phyloP scores from a whole-genome alignment of 768 basidiomycete genomes.

The Amanita exitialis region DNA sequence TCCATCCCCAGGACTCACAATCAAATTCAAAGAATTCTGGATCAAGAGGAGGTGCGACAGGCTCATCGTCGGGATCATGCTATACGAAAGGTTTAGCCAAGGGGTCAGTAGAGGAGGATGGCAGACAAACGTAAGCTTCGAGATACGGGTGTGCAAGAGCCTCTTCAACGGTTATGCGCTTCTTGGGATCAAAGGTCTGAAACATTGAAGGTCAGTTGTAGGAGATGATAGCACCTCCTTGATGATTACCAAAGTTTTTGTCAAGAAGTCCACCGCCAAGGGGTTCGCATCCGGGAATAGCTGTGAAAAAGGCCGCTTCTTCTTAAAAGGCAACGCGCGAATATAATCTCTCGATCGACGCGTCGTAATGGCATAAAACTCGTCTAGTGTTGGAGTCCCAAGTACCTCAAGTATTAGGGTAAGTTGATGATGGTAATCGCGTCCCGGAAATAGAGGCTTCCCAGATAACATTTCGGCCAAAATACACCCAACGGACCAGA shows the following conservation, averaged over 20 bases:
- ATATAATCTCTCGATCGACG: conserved; percentile 91
- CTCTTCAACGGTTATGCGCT: conserved; percentile 89
- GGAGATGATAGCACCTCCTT: conserved; percentile 4
- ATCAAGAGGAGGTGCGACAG: conserved; percentile 88
- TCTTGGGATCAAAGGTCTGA: conserved; percentile 96
- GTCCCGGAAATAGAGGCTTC: conserved; percentile 93
- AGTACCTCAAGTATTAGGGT: conserved; percentile 93
- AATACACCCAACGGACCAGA: conserved; percentile 85
- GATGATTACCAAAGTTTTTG: conserved; percentile 63
- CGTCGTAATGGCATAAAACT: conserved; percentile 95
- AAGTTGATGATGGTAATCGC: conserved; percentile 94
- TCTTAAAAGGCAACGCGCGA: conserved; percentile 88
- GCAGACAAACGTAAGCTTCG: conserved; percentile 70
- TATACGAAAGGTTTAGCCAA: conserved; percentile 17
- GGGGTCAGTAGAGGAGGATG: neutral
- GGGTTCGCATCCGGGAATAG: conserved; percentile 90
- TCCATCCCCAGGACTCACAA: conserved; percentile 35
- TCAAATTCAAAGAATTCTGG: conserved; percentile 98
- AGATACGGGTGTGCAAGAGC: conserved; percentile 93
- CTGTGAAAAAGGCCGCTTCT: conserved; percentile 69
- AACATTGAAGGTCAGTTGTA: neutral
- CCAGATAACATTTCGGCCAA: conserved; percentile 96
- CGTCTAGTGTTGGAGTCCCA: conserved; percentile 93
- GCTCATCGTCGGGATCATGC: conserved; percentile 97
- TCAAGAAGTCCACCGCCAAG: conserved; percentile 54